Evolutionary conservation across 257 asterid genomes (phyloP), one percentile per base, ranked within the genome.

Genomic region (Linaria vulgaris): DNA sequence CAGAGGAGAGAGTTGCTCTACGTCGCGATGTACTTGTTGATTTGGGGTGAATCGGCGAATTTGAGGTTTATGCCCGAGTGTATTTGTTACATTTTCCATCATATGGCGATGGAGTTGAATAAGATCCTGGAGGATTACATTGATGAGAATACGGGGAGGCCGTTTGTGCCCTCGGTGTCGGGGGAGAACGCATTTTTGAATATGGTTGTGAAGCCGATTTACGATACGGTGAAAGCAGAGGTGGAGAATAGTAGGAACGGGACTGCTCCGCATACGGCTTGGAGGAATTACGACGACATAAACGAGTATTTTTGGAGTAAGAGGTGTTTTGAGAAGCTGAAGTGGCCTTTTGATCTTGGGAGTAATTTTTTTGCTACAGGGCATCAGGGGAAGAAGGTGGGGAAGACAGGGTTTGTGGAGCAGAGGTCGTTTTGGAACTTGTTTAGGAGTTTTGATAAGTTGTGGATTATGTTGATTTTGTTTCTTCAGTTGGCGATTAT

Each of bases 41-140:
- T 90, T 10, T 94, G 99, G 99, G 99, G 99, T 23, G 99, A 90
- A 83, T 83, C 96, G 25, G 97, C 96, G n/a, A 94, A 94, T 73
- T 56, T 94, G 41, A 85, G 97, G 0, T 94, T 94, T 68, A 80
- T 86, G 41, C 99, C 99, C 1, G 99, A 94, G 71, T 90, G 97
- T 59, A 46, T 94, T 13, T 82, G 87, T 51, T 94, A 75, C 68
- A 82, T 94, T 13, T 94, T 94, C 72, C 99, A 94, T 69, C 76
- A 90, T 59, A 89, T 94, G 95, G 94, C 97, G 25, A 87, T 81
- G 94, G 99, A 94, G 61, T 64, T 94, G 90, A 94, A 94, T 34
- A 87, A 78, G 79, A 94, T 94, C 38, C 63, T 94, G 79, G 96
- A 94, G 72, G 99, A 87, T 69, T 85, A 94, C 62, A 87, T 85